Evolutionary conservation across 208 protist species (phyloP).

Genomic region (Tritrichomonas musculus): DNA sequence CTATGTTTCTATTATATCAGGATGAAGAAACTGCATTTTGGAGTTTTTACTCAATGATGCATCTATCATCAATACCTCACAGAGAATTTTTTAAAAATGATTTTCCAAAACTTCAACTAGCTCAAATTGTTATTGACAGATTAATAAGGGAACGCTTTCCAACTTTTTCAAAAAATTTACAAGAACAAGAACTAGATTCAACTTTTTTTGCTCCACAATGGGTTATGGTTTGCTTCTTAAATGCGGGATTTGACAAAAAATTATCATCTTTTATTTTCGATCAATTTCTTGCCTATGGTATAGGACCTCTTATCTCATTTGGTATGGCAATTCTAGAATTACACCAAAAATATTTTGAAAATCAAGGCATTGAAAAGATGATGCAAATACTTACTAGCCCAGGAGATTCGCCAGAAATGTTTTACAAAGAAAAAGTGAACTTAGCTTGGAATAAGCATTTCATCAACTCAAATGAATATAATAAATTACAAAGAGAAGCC

Average conservation of each 20-base stretch:
- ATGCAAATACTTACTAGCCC: not conserved
- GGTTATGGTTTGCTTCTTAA: not conserved
- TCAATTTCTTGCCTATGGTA: not conserved
- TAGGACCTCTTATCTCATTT: not conserved
- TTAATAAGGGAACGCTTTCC: not conserved
- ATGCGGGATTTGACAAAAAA: not conserved
- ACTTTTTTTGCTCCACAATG: not conserved
- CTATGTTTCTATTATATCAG: not conserved
- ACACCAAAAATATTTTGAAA: not conserved
- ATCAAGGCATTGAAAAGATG: not conserved
- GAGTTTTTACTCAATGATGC: constrained; percentile 10
- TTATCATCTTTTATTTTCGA: not conserved
- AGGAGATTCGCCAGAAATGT: not conserved
- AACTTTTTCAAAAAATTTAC: not conserved
- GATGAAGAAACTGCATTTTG: not conserved
- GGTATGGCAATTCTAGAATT: not conserved
- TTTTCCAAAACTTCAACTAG: not conserved
- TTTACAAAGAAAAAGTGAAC: not conserved
- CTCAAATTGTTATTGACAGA: not conserved
- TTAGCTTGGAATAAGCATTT: not conserved
- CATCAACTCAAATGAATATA: not conserved
- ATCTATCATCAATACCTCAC: not conserved
- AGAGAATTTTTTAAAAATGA: not conserved
- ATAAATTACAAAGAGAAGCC: not conserved
- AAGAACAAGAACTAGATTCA: not conserved